These are phyloP conservation scores for Larix kaempferi DNA, from an alignment of 75 land plant genomes.

Conservation along the genomic window DNA sequence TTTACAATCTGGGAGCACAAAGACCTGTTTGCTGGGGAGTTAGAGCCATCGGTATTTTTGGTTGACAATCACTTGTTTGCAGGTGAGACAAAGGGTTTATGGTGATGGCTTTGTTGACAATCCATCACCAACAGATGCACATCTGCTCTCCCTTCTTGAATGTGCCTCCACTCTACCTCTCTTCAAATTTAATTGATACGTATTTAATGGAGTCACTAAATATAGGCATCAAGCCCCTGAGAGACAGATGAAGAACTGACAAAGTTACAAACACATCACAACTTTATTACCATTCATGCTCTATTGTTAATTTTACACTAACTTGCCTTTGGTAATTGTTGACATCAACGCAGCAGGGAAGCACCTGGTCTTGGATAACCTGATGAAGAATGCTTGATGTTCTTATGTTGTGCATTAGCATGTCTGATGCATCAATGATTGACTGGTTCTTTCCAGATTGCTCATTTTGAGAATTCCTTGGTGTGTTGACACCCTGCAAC, in stretches of 20 bases:
- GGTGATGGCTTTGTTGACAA: no score
- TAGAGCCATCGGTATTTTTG: no score
- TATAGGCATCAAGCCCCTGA: not conserved
- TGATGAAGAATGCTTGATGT: constrained; percentile 4
- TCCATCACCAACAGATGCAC: no score
- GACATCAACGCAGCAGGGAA: constrained; percentile 1
- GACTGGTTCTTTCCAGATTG: constrained; percentile 9
- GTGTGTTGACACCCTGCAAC: constrained; percentile 33
- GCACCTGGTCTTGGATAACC: constrained; percentile 3
- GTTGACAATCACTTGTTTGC: no score
- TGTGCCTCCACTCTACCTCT: not conserved
- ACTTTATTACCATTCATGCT: not conserved
- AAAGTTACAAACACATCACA: constrained; percentile 7
- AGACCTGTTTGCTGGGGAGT: no score
- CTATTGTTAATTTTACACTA: not conserved
- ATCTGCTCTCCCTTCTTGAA: no score
- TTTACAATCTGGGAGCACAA: no score
- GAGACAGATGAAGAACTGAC: not conserved
- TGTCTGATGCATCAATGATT: not conserved
- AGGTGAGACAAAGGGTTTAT: no score
- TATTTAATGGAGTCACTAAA: not conserved
- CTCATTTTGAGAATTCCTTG: constrained; percentile 12
- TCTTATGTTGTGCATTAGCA: constrained; percentile 3
- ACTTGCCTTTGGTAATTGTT: not conserved
- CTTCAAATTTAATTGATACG: not conserved